phyloP scores from a whole-genome alignment of 305 asterid genomes.

The Striga hermonthica region DNA sequence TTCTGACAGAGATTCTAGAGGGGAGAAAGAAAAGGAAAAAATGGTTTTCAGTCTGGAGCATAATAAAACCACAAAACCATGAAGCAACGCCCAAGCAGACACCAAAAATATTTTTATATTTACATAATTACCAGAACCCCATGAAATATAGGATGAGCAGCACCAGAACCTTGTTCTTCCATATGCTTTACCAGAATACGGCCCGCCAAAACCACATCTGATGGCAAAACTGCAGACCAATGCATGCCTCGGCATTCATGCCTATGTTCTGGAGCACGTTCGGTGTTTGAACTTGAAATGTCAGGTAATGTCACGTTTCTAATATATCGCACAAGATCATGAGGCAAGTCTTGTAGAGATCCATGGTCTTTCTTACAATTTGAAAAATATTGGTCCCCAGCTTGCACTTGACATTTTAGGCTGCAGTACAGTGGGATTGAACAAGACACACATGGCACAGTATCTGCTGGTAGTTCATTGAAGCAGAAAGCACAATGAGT shows the following conservation, averaged over 20 bases:
- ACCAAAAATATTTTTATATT: slow-evolving; percentile 5
- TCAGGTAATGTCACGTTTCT: slow-evolving; percentile 40
- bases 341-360: slow-evolving; percentile 39
- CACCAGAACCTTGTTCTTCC: slow-evolving; percentile 40
- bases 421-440: slow-evolving; percentile 79
- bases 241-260: slow-evolving; percentile 86
- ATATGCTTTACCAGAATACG: slow-evolving; percentile 69
- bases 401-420: slow-evolving; percentile 60
- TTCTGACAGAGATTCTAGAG: slow-evolving; percentile 82
- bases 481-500: slow-evolving; percentile 96
- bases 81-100: slow-evolving; percentile 26
- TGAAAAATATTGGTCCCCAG: slow-evolving; percentile 49
- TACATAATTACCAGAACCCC: slow-evolving; percentile 47
- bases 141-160: slow-evolving; percentile 36
- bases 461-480: slow-evolving; percentile 76
- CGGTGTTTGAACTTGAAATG: slow-evolving; percentile 32
- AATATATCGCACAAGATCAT: slow-evolving; percentile 53
- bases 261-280: slow-evolving; percentile 59
- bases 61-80: slow-evolving; percentile 20
- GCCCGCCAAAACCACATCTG: slow-evolving; percentile 82
- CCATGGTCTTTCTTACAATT: slow-evolving; percentile 30
- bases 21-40: slow-evolving; percentile 1
- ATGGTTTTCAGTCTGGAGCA: slow-evolving; percentile 35
- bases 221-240: slow-evolving; percentile 89
- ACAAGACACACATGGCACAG: slow-evolving; percentile 71